These are phyloP conservation scores for Chimonanthus praecox DNA, from an alignment of 164 flowering plant species.

Conservation along the genomic window DNA sequence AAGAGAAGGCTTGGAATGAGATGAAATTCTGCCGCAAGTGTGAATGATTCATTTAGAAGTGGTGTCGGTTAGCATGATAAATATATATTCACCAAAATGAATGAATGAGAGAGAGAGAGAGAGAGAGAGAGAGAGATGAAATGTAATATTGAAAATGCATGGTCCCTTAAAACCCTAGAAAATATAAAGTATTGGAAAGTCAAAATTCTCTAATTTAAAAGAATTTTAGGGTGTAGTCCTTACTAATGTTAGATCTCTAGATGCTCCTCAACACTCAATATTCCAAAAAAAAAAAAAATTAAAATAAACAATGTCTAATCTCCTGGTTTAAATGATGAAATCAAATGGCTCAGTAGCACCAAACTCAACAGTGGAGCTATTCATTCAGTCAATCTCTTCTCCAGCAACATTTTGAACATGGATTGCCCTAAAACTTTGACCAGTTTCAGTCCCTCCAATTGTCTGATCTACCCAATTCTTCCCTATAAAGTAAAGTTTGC, in stretches of 20 bases:
- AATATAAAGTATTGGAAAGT: background rate
- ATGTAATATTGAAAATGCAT: background rate
- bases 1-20: background rate
- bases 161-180: background rate
- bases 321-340: background rate
- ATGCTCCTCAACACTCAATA: too few species aligned
- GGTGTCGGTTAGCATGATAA: background rate
- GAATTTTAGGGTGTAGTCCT: too few species aligned
- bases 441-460: too few species aligned
- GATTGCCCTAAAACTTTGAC: too few species aligned
- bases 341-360: background rate
- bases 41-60: background rate
- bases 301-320: background rate
- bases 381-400: too few species aligned
- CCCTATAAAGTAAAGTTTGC: too few species aligned
- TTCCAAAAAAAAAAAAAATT: too few species aligned
- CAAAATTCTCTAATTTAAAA: background rate
- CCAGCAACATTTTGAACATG: too few species aligned
- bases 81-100: background rate
- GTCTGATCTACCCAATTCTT: too few species aligned
- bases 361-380: background rate
- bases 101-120: conserved; percentile 3
- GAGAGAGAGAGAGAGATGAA: conserved; percentile 1
- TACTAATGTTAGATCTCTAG: too few species aligned
- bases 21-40: background rate